Evolutionary conservation across 208 protist genomes (phyloP).

Genomic region (Leishmania turanica): DNA sequence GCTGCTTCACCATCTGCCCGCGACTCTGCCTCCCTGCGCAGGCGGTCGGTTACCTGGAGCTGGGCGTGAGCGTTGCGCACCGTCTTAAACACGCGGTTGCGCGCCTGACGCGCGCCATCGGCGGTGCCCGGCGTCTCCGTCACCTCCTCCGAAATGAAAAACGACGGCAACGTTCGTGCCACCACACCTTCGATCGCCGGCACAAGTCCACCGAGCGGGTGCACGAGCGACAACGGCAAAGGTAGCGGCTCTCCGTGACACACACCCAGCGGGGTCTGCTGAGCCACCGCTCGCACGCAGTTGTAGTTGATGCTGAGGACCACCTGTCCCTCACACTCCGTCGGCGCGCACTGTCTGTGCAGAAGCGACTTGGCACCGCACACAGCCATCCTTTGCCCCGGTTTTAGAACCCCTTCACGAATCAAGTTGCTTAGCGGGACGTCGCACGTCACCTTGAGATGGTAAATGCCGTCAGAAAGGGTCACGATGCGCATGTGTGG

Average conservation of each 20-base stretch:
- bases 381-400: conserved; percentile 62
- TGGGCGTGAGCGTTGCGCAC: conserved; percentile 57
- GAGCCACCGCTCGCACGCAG: conserved; percentile 60
- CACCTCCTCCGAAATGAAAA: conserved; percentile 47
- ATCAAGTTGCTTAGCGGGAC: conserved; percentile 72
- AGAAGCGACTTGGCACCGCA: conserved; percentile 67
- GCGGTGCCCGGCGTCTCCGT: not conserved
- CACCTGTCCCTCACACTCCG: conserved; percentile 52
- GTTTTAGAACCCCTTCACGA: conserved; percentile 53
- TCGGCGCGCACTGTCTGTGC: conserved; percentile 43
- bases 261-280: conserved; percentile 54
- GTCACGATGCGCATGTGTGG: conserved; percentile 65
- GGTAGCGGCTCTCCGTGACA: conserved; percentile 48
- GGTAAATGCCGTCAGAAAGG: conserved; percentile 79
- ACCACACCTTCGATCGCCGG: conserved; percentile 74
- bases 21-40: conserved; percentile 11
- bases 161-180: conserved; percentile 65
- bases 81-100: conserved; percentile 18
- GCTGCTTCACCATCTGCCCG: not conserved
- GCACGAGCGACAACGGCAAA: conserved; percentile 47
- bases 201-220: conserved; percentile 73
- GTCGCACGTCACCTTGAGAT: conserved; percentile 65
- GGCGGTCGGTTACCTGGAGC: conserved; percentile 34
- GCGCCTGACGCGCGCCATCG: conserved; percentile 13
- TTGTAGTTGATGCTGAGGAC: conserved; percentile 81